Evolutionary conservation across 1,284 basidiomycete genomes (phyloP).

Genomic region (Apiotrichum mycotoxinovorans): DNA sequence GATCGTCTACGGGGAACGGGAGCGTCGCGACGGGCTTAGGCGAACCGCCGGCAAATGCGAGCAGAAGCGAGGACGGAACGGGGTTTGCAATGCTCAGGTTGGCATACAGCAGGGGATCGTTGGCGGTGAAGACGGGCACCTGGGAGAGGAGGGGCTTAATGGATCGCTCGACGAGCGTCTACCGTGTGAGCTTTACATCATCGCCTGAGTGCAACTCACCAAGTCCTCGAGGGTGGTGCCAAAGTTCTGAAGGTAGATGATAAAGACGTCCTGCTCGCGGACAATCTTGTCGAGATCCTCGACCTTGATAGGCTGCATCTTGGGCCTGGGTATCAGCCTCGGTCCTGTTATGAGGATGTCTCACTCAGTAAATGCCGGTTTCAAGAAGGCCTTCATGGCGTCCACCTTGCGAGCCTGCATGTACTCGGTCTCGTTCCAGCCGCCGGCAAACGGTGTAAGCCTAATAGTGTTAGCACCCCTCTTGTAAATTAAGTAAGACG

Average conservation of each 20-base stretch:
- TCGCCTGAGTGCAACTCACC: slow-evolving; percentile 27
- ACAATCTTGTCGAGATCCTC: slow-evolving; percentile 55
- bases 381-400: slow-evolving; percentile 64
- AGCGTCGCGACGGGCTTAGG: slow-evolving; percentile 36
- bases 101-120: slow-evolving; percentile 53
- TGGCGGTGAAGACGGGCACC: slow-evolving; percentile 60
- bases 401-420: slow-evolving; percentile 64
- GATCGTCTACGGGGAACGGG: slow-evolving; percentile 30
- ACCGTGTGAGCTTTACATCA: slow-evolving; percentile 1
- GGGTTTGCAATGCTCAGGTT: slow-evolving; percentile 56
- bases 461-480: neutral
- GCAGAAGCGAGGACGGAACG: slow-evolving; percentile 56
- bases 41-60: slow-evolving; percentile 69
- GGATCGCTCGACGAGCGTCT: slow-evolving; percentile 56
- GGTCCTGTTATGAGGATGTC: neutral
- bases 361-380: slow-evolving; percentile 44
- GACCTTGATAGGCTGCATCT: slow-evolving; percentile 53
- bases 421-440: slow-evolving; percentile 56
- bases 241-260: slow-evolving; percentile 65
- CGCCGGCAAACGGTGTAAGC: neutral
- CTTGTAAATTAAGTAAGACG: neutral
- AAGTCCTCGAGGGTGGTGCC: slow-evolving; percentile 44
- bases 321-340: slow-evolving; percentile 43
- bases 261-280: slow-evolving; percentile 62
- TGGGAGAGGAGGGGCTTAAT: slow-evolving; percentile 63